These are phyloP conservation scores for Stylonectria norvegica DNA, from an alignment of 2,329 filamentous ascomycete genomes.

Conservation along the genomic window DNA sequence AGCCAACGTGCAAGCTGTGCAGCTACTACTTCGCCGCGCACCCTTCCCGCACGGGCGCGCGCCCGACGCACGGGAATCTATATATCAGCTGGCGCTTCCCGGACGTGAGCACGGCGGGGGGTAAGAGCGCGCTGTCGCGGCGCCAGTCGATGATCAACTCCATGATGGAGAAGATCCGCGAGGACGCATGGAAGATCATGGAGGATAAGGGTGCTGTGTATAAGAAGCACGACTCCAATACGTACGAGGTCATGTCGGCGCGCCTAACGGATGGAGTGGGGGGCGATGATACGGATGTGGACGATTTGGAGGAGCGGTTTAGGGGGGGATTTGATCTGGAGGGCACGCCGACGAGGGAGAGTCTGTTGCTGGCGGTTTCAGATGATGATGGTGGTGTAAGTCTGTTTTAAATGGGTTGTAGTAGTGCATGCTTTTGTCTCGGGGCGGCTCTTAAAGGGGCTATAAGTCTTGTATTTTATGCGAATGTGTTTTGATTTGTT, in stretches of 20 bases:
- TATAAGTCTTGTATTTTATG: too few species aligned
- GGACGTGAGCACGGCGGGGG: constrained; percentile 25
- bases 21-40: constrained; percentile 34
- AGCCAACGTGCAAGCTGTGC: constrained; percentile 40
- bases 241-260: constrained; percentile 14
- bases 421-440: too few species aligned
- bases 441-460: too few species aligned
- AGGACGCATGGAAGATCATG: constrained; percentile 28
- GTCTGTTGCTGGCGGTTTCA: constrained; percentile 3
- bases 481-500: background rate
- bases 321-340: constrained; percentile 8
- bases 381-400: constrained; percentile 18
- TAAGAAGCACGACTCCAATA: constrained; percentile 34
- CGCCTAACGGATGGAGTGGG: constrained; percentile 10
- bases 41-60: constrained; percentile 24
- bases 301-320: constrained; percentile 15
- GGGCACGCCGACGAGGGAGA: background rate
- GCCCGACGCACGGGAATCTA: constrained; percentile 35
- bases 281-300: constrained; percentile 12
- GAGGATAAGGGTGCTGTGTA: constrained; percentile 23
- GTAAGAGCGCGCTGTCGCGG: background rate
- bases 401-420: constrained; percentile 2
- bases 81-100: constrained; percentile 39
- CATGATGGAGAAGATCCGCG: constrained; percentile 26
- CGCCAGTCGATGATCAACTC: constrained; percentile 24